A percentile compares a stretch with the other conserved stretches of the same genome.
phyloP scores from a whole-genome alignment of 192 early-diverging fungal species.

The Coemansia reversa region DNA sequence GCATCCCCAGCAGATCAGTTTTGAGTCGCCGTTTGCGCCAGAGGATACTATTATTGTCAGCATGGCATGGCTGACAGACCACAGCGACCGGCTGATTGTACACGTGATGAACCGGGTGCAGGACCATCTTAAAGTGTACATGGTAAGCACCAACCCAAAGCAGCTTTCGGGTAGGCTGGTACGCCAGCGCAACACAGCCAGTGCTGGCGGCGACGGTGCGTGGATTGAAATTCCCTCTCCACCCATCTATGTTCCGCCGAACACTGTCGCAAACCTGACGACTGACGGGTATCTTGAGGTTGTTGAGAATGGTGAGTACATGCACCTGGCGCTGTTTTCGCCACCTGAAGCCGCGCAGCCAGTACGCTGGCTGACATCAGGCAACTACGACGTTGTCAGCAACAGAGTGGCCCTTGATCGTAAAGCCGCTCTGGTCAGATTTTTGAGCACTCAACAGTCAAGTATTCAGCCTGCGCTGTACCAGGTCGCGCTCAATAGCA shows the following conservation, averaged over 20 bases:
- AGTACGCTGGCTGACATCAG: constrained; percentile 61
- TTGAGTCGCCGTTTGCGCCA: constrained; percentile 41
- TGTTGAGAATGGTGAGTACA: constrained; percentile 63
- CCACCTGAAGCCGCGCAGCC: constrained; percentile 54
- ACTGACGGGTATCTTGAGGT: constrained; percentile 64
- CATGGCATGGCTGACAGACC: constrained; percentile 75
- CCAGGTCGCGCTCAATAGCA: constrained; percentile 43
- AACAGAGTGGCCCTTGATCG: constrained; percentile 49
- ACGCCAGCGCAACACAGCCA: constrained; percentile 61
- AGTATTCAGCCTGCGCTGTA: constrained; percentile 46
- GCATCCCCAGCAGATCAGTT: constrained; percentile 47
- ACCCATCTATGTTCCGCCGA: constrained; percentile 33
- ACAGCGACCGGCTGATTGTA: constrained; percentile 63
- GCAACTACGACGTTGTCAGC: constrained; percentile 68
- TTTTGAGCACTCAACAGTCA: constrained; percentile 42
- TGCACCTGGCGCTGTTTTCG: constrained; percentile 68
- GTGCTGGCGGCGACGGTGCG: constrained; percentile 59
- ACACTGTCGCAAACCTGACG: constrained; percentile 31
- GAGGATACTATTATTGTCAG: constrained; percentile 80
- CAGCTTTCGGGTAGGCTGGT: constrained; percentile 50
- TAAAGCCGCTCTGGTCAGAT: constrained; percentile 45
- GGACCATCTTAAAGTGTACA: constrained; percentile 69
- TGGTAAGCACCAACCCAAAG: constrained; percentile 53
- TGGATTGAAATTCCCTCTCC: constrained; percentile 67
- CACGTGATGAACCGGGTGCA: constrained; percentile 89